These are phyloP conservation scores for Maudiozyma serrabonitensis DNA, from an alignment of 805 yeast genomes.

Conservation along the genomic window DNA sequence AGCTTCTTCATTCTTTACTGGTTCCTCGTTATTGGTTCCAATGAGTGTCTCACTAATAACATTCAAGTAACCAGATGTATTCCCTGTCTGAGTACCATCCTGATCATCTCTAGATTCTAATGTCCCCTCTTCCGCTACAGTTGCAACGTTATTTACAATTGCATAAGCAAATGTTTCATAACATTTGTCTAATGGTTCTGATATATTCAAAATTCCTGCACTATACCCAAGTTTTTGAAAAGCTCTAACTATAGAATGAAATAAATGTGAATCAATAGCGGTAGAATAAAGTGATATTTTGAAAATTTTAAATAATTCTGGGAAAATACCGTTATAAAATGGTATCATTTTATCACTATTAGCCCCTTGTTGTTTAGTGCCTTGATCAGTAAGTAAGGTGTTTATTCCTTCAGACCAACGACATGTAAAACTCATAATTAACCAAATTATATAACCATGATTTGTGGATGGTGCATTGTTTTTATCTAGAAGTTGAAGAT, in stretches of 20 bases:
- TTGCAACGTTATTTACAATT: slow-evolving; percentile 32
- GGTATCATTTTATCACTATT: slow-evolving; percentile 7
- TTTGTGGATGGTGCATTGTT: slow-evolving; percentile 64
- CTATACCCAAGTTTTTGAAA: slow-evolving; percentile 77
- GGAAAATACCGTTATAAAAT: slow-evolving; percentile 31
- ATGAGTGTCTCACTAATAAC: slow-evolving; percentile 18
- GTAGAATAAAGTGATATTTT: slow-evolving; percentile 47
- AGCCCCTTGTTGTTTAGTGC: slow-evolving; percentile 4
- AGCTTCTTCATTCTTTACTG: neutral
- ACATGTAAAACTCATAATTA: slow-evolving; percentile 45
- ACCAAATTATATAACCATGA: slow-evolving; percentile 47
- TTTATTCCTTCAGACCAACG: slow-evolving; percentile 57
- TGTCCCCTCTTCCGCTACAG: neutral
- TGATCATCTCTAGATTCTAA: neutral
- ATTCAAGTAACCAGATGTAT: slow-evolving; percentile 8
- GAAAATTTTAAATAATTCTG: slow-evolving; percentile 35
- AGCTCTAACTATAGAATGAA: slow-evolving; percentile 57
- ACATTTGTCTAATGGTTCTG: slow-evolving; percentile 48
- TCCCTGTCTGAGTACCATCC: neutral
- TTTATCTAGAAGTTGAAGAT: slow-evolving; percentile 74
- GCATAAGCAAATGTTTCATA: slow-evolving; percentile 37
- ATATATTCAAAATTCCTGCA: slow-evolving; percentile 61
- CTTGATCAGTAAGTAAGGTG: slow-evolving; percentile 7
- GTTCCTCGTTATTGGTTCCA: slow-evolving; percentile 4
- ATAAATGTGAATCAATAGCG: slow-evolving; percentile 59